Conservation (phyloP, 768 basidiomycete genomes). For the Collybia mongolica region DNA sequence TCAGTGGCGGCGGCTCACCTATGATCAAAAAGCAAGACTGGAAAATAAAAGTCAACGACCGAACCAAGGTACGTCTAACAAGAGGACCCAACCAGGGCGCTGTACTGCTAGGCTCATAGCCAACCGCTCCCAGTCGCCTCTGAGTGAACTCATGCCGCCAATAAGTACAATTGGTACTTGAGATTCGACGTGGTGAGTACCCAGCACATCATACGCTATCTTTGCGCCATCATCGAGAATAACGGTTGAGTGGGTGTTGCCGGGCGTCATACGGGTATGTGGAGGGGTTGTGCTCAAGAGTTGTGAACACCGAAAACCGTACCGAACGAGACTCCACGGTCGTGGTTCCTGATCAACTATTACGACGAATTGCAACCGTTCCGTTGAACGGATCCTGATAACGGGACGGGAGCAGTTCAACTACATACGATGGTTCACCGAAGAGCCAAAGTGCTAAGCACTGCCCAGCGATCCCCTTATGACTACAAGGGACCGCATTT, state of each 20-base stretch:
- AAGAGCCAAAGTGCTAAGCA: no score
- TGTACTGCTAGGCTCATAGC: slow-evolving; percentile 27
- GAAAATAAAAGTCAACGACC: not conserved
- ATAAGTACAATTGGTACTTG: slow-evolving; percentile 39
- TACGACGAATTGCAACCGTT: no score
- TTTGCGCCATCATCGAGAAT: slow-evolving; percentile 39
- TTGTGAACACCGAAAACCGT: not conserved
- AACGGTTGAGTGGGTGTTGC: slow-evolving; percentile 18
- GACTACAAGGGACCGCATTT: no score
- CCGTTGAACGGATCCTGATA: no score
- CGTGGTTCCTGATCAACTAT: not conserved
- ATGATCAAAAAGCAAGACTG: slow-evolving; percentile 46
- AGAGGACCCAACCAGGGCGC: slow-evolving; percentile 33
- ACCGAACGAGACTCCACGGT: not conserved
- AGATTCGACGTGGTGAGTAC: slow-evolving; percentile 27
- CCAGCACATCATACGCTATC: slow-evolving; percentile 40
- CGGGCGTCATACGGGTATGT: not conserved
- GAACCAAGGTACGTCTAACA: not conserved
- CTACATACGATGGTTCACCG: not conserved
- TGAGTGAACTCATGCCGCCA: slow-evolving; percentile 38
- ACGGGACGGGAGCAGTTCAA: not conserved
- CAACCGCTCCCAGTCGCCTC: slow-evolving; percentile 40
- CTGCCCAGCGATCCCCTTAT: no score
- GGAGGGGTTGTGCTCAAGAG: not conserved
- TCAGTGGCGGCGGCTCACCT: slow-evolving; percentile 8